Evolutionary conservation across 2,329 filamentous ascomycete genomes (phyloP).

Genomic region (Fusarium globosum): DNA sequence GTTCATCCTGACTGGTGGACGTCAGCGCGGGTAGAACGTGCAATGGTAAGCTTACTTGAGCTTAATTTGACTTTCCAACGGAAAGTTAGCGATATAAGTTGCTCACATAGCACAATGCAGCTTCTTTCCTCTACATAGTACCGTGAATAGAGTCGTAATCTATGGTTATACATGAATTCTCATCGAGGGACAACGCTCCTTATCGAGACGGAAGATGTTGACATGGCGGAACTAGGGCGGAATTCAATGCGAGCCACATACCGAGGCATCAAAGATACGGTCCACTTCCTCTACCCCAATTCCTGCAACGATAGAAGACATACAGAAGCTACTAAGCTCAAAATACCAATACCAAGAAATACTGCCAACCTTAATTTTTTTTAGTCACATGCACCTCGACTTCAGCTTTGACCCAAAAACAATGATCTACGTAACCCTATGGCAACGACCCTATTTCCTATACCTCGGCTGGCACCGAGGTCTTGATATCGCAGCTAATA

Average conservation of each 20-base stretch:
- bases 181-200: background rate
- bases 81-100: background rate
- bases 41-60: constrained; percentile 11
- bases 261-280: background rate
- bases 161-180: background rate
- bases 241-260: background rate
- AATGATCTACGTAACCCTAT: background rate
- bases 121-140: accelerated
- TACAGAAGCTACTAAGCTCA: background rate
- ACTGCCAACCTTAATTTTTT: background rate
- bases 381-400: background rate
- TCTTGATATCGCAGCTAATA: background rate
- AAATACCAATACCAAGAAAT: background rate
- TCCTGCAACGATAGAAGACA: background rate
- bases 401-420: background rate
- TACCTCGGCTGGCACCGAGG: constrained; percentile 7
- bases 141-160: background rate
- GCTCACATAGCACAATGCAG: background rate
- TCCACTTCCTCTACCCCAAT: constrained; percentile 1
- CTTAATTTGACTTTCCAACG: background rate
- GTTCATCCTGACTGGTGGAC: constrained; percentile 2
- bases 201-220: background rate
- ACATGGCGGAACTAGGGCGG: background rate
- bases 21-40: constrained; percentile 1
- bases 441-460: background rate